Evolutionary conservation across 2,329 filamentous ascomycete species (phyloP).

Genomic region (Zarea fungicola): DNA sequence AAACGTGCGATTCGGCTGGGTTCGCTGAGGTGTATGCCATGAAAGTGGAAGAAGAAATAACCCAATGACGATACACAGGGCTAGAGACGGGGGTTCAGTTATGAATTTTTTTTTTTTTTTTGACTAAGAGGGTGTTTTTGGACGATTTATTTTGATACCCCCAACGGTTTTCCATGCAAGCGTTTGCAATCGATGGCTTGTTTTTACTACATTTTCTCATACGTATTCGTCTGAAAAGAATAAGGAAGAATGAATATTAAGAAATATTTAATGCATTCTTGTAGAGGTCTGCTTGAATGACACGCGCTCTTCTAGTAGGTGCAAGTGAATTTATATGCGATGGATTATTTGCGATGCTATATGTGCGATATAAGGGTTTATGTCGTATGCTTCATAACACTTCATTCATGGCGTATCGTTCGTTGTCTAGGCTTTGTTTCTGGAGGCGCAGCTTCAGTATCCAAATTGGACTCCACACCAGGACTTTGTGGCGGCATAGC

Average conservation of each 20-base stretch:
- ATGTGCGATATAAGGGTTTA: too few species aligned
- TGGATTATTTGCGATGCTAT: too few species aligned
- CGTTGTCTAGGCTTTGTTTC: not conserved
- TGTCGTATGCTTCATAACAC: not conserved
- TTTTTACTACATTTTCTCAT: not conserved
- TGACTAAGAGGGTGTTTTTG: not conserved
- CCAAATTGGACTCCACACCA: not conserved
- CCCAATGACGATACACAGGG: conserved; percentile 17
- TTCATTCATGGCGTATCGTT: conserved; percentile 11
- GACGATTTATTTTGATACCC: conserved; percentile 3
- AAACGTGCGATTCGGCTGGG: conserved; percentile 66
- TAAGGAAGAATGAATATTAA: too few species aligned
- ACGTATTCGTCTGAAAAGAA: too few species aligned
- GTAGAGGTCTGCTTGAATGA: too few species aligned
- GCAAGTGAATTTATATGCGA: too few species aligned
- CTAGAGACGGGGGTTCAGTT: not conserved
- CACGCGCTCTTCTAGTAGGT: too few species aligned
- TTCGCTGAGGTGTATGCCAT: conserved; percentile 66
- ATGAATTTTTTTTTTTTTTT: not conserved
- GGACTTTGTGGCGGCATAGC: not conserved
- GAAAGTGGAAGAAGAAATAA: conserved; percentile 29
- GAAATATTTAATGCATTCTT: too few species aligned
- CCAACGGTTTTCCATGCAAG: not conserved
- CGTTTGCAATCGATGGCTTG: not conserved
- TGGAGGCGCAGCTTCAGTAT: not conserved